Evolutionary conservation across 164 flowering plant species (phyloP), one percentile per base, ranked within the genome.

Genomic region (Buxus sempervirens): DNA sequence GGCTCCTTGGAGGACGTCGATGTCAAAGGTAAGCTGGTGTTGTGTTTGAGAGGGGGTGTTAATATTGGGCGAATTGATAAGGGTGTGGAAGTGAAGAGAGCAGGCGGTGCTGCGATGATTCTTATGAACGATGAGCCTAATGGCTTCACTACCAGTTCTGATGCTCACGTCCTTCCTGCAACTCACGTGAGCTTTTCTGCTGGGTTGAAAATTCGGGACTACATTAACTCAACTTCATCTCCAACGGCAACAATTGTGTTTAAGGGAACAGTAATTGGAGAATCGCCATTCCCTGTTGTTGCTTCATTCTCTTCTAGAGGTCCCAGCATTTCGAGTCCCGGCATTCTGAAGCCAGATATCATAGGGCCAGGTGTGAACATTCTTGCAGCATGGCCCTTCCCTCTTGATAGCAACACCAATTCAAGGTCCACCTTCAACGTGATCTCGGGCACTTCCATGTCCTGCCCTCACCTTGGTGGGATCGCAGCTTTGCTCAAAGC

Each of bases 301-400:
- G 45, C 81, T 41, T 73, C 81, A 0, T 87, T 81, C 63, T 85
- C 89, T 6, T 79, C 86, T 0, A 75, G 91, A 76, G 91, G 91
- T 1, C 91, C 85, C 0, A 85, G 70, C 62, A 0, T 36, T 8
- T 69, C 60, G 20, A 79, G 81, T 58, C 80, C 80, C 0, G 88
- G 83, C 13, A 83, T 86, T 26, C 60, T 88, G 25, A 88, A 88
- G 63, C 92, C 89, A 0, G 88, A 88, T 66, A 84, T 85, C 14
- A 77, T 83, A 4, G 88, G 88, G 4, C 89, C 90, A 0, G 85
- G 91, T 26, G 79, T 77, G 7, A 80, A 65, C 76, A 83, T 87
- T 60, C 60, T 85, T 12, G 89, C 89, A n/a, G 91, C 86, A 9
- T 87, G 86, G 86, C 83, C 83, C 1, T 56, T 67, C n/a, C 51